A percentile compares a stretch with the other conserved stretches of the same genome.
These are phyloP conservation scores for Suillus cothurnatus DNA, from an alignment of 768 basidiomycete species.

Conservation along the genomic window DNA sequence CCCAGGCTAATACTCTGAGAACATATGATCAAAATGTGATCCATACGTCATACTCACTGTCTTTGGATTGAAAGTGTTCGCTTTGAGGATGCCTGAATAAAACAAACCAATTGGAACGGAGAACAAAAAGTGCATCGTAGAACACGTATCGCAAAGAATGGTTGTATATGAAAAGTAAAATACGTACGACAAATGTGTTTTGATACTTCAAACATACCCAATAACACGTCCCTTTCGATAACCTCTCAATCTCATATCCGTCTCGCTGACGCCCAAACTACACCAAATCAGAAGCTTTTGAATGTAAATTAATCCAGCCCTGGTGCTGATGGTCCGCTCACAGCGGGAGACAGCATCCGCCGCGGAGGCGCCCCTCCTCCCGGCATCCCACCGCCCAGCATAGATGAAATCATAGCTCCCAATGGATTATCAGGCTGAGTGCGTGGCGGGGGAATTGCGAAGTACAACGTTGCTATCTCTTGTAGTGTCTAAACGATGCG, in stretches of 20 bases:
- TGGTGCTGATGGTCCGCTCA: conserved; percentile 24
- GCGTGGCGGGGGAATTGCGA: conserved; percentile 82
- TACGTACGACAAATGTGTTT: too few relatives aligned
- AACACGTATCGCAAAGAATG: too few relatives aligned
- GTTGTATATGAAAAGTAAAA: too few relatives aligned
- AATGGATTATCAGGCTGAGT: conserved; percentile 75
- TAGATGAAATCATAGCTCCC: conserved; percentile 84
- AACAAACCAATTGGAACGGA: too few relatives aligned
- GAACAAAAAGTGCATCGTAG: too few relatives aligned
- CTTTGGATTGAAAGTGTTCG: too few relatives aligned
- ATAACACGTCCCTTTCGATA: conserved; percentile 19
- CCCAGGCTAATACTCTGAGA: neutral
- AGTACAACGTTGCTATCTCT: conserved; percentile 76
- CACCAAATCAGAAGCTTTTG: conserved; percentile 10
- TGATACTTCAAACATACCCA: neutral
- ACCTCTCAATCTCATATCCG: conserved; percentile 16
- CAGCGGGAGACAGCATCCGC: conserved; percentile 31
- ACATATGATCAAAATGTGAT: neutral
- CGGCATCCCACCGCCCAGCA: conserved; percentile 75
- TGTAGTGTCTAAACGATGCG: conserved; percentile 52
- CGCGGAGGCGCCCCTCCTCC: conserved; percentile 27
- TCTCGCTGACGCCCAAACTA: conserved; percentile 9
- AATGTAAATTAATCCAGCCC: conserved; percentile 27
- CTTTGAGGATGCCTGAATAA: too few relatives aligned
- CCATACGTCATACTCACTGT: neutral